Percentiles rank a stretch among this genome's conserved stretches.
Evolutionary conservation across 257 asterid species (phyloP).

Genomic region (Nicotiana tabacum): DNA sequence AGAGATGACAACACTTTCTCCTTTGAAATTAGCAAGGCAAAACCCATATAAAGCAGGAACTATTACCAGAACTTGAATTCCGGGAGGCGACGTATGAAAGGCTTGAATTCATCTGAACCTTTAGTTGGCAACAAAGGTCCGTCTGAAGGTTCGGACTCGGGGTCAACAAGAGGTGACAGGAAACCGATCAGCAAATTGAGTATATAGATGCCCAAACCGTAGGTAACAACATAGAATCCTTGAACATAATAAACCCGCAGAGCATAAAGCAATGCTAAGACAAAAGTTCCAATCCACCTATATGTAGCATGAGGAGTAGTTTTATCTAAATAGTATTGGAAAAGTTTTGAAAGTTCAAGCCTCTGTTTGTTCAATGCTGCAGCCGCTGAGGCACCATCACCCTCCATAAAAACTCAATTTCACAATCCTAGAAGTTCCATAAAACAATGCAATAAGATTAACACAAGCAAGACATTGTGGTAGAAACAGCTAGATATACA

Average conservation of each 20-base stretch:
- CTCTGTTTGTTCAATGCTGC: conserved; percentile 66
- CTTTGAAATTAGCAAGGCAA: not conserved
- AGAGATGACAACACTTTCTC: not conserved
- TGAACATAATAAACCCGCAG: conserved; percentile 67
- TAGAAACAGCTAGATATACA: not conserved
- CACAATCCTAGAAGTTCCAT: conserved; percentile 21
- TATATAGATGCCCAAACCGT: conserved; percentile 87
- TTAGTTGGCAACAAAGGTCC: conserved; percentile 87
- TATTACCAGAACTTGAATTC: conserved; percentile 92
- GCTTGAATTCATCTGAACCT: conserved; percentile 97
- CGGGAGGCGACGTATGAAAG: conserved; percentile 96
- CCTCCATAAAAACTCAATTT: conserved; percentile 34
- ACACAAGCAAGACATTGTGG: not conserved
- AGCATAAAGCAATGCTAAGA: conserved; percentile 52
- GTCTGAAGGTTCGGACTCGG: conserved; percentile 68
- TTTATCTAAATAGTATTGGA: conserved; percentile 79
- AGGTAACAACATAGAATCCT: conserved; percentile 83
- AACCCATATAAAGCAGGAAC: not conserved
- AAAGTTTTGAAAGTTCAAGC: conserved; percentile 65
- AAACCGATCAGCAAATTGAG: conserved; percentile 90
- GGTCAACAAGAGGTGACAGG: conserved; percentile 95
- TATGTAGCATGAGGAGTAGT: conserved; percentile 79
- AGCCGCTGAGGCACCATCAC: conserved; percentile 51
- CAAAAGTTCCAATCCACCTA: conserved; percentile 80
- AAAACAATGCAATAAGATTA: not conserved